Evolutionary conservation across 2,329 filamentous ascomycete species (phyloP).

Genomic region (Fusarium beomiforme): DNA sequence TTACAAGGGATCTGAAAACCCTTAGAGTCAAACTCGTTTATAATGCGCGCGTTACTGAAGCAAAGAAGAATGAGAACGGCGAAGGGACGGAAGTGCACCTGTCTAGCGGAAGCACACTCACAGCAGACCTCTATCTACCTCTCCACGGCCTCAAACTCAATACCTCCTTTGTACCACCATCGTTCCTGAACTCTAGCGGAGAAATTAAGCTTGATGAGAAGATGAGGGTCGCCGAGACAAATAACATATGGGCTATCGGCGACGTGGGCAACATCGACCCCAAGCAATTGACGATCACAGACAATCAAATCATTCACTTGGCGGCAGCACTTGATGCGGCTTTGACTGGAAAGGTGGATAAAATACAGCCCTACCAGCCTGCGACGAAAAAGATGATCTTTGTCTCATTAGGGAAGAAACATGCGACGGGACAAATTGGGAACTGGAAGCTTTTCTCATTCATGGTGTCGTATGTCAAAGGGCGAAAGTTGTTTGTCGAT

Average conservation of each 20-base stretch:
- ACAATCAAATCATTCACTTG: conserved; percentile 48
- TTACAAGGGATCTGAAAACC: conserved; percentile 38
- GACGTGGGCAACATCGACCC: conserved; percentile 54
- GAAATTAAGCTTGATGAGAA: conserved; percentile 48
- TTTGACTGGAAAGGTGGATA: conserved; percentile 26
- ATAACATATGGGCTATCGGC: conserved; percentile 55
- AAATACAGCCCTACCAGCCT: conserved; percentile 34
- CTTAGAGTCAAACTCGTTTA: conserved; percentile 45
- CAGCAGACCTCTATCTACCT: conserved; percentile 55
- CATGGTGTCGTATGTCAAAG: conserved; percentile 48
- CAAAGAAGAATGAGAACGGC: background rate
- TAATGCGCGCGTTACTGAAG: conserved; percentile 46
- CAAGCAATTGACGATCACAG: conserved; percentile 49
- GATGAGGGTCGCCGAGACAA: conserved; percentile 45
- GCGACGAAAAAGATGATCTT: conserved; percentile 44
- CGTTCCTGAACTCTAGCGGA: conserved; percentile 46
- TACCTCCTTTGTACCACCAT: conserved; percentile 50
- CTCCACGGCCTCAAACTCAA: conserved; percentile 57
- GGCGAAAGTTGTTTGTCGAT: conserved; percentile 47
- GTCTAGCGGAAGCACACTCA: conserved; percentile 44
- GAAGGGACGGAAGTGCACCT: conserved; percentile 41
- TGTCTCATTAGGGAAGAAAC: conserved; percentile 40
- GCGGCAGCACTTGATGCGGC: conserved; percentile 44
- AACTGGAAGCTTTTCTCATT: conserved; percentile 48
- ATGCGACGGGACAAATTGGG: conserved; percentile 47